phyloP scores from a whole-genome alignment of 139 green algal species.

The Micractinium conductrix region DNA sequence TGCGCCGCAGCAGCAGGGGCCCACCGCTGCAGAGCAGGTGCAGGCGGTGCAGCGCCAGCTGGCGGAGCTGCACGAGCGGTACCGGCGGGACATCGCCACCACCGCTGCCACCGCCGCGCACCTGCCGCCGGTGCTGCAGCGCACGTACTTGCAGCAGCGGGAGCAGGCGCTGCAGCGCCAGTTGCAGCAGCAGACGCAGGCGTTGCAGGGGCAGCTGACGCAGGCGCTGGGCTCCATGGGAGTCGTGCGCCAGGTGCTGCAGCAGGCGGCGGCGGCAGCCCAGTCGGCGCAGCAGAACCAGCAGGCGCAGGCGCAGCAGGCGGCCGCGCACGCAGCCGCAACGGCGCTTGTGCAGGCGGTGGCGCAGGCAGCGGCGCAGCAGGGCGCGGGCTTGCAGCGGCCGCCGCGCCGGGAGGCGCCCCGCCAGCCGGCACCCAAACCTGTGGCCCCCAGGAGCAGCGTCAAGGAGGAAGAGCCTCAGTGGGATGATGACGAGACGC shows the following conservation, averaged over 20 bases:
- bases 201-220: background rate
- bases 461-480: too few species aligned
- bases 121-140: background rate
- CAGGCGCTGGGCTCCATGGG: too few species aligned
- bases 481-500: too few species aligned
- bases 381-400: too few species aligned
- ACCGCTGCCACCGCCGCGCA: background rate
- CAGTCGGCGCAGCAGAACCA: too few species aligned
- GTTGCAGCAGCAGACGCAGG: background rate
- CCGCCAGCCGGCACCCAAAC: too few species aligned
- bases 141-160: background rate
- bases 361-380: background rate
- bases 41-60: background rate
- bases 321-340: background rate
- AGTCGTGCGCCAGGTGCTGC: background rate
- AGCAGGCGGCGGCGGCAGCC: background rate
- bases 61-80: background rate
- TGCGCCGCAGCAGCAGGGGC: background rate
- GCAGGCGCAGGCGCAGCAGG: slow-evolving; percentile 1
- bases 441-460: background rate
- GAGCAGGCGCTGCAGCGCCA: background rate
- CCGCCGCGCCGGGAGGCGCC: too few species aligned
- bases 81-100: background rate
- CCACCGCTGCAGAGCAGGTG: background rate
- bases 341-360: background rate